Base-by-base conservation (phyloP, 129 eudicot genomes). In the Flaveria robusta region DNA sequence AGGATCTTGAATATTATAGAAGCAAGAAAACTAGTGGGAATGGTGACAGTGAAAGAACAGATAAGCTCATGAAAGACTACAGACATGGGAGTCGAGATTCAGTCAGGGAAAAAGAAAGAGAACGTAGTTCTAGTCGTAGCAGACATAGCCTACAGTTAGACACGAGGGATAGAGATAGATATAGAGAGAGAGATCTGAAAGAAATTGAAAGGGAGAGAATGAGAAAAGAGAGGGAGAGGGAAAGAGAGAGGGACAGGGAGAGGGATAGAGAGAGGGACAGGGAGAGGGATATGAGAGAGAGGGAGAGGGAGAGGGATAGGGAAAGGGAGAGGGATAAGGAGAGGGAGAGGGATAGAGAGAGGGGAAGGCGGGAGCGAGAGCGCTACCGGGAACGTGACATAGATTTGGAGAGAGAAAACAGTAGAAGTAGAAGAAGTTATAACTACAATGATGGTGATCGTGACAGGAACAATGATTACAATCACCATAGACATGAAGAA, bases 91-190 rank as follows among this genome's bases (percentile, higher is more conserved):
- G 92, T 79, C 80, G 88, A 74, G 97, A 93, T 70, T 63, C 22
- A 19, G 43, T 59, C 4, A 79, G 82, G 71, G 94, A 83, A 55
- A 86, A 67, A 75, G 93, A 84, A 81, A 86, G 90, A 74, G 96
- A 90, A 60, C 89, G 79, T 74, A 89, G 93, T 81, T 88, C 92
- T 66, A 84, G 84, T 71, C 66, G 42, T 62, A 80, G 88, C 82
- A 83, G 92, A 74, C 80, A 75, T 77, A 34, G 77, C 66, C 80
- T 62, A 58, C 80, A 81, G 67, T 77, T 43, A 41, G 89, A 86
- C 64, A 74, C 59, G 54, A 83, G 2, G 75, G 84, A 71, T 79
- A 83, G 11, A 77, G 75, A 79, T 77, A 82, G 51, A 81, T 78
- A 63, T 31, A 63, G 68, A 63, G 68, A 63, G 22, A 7, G 68